Base-by-base conservation (phyloP, 495 filamentous ascomycete genomes). In the Podospora australis region DNA sequence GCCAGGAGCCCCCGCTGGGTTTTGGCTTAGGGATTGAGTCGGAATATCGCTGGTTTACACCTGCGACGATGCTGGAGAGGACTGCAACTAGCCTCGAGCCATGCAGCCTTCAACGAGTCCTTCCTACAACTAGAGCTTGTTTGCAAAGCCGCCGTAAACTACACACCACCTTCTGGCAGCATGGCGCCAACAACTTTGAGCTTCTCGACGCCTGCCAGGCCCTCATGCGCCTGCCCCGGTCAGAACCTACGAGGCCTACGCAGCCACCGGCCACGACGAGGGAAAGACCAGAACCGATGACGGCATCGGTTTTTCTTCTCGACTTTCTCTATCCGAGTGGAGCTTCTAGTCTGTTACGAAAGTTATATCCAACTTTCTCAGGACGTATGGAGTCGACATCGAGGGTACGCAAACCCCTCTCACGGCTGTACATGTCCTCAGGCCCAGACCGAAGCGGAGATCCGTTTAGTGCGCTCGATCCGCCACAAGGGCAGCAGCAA, bases 21-120 rank as follows among this genome's bases (percentile, higher is more conserved):
- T 46, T 28, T 52, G 32, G 19, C 43, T 32, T 34, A 26, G 41
- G 22, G 41, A 49, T 39, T 21, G 46, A 34, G 34, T 41, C 43
- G 19, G n/a, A n/a, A 32, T 29, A 3, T 7, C 41, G 24, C 35
- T 11, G 38, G 14, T 8, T n/a, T 6, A 17, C 20, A 16, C 41
- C 35, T 24, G 42, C 48, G 59, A 59, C 73, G 60, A 94, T 94
- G 88, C 83, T 91, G 68, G 87, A 94, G 83, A 84, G 83, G 65
- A 84, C 83, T 46, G 80, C 80, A 49, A 77, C 78, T 71, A 85
- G 80, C 72, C 76, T 90, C 67, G 80, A 90, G 77, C 80, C 78
- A 71, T 86, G 83, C 75, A 55, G 78, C 64, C 64, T 77, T 67
- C 78, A 79, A 63, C 75, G 77, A 69, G 73, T 85, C 55, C 67